Conservation (phyloP, 768 basidiomycete species). For the Sporobolomyces roseus region DNA sequence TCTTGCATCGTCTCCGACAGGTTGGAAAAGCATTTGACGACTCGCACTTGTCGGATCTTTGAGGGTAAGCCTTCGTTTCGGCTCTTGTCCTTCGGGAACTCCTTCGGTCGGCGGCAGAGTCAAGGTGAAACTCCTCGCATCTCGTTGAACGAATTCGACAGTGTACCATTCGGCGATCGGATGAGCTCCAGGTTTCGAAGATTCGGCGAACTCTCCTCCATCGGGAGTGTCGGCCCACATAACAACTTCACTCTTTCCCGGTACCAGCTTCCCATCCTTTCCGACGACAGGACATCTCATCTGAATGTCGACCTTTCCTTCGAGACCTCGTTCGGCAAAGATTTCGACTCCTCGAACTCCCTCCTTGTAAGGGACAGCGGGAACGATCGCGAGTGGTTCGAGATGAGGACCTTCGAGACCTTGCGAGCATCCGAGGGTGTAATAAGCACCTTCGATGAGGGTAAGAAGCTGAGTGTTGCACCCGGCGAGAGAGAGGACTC, state of each 20-base stretch:
- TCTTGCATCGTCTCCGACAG: slow-evolving; percentile 36
- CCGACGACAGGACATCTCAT: slow-evolving; percentile 36
- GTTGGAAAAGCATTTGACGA: slow-evolving; percentile 37
- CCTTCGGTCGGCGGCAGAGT: slow-evolving; percentile 42
- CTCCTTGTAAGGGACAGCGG: slow-evolving; percentile 41
- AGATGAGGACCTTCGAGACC: slow-evolving; percentile 31
- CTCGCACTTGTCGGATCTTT: slow-evolving; percentile 21
- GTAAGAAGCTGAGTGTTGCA: slow-evolving; percentile 44
- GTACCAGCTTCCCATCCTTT: slow-evolving; percentile 27
- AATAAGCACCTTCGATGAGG: slow-evolving; percentile 40
- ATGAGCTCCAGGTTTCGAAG: slow-evolving; percentile 18
- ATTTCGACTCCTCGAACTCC: slow-evolving; percentile 41
- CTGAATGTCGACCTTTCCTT: slow-evolving; percentile 43
- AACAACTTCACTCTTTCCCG: slow-evolving; percentile 34
- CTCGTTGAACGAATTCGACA: slow-evolving; percentile 39
- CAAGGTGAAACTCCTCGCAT: slow-evolving; percentile 41
- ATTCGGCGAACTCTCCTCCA: slow-evolving; percentile 36
- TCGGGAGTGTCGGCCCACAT: slow-evolving; percentile 38
- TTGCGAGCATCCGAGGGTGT: slow-evolving; percentile 39
- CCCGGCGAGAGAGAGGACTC: slow-evolving; percentile 38
- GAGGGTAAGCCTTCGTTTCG: slow-evolving; percentile 37
- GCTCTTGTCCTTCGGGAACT: slow-evolving; percentile 39
- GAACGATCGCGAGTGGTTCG: slow-evolving; percentile 31
- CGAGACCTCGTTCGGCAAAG: slow-evolving; percentile 38
- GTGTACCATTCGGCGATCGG: slow-evolving; percentile 41